These are phyloP conservation scores for Coemansia sp. DNA, from an alignment of 192 early-diverging fungal genomes.

Conservation along the genomic window DNA sequence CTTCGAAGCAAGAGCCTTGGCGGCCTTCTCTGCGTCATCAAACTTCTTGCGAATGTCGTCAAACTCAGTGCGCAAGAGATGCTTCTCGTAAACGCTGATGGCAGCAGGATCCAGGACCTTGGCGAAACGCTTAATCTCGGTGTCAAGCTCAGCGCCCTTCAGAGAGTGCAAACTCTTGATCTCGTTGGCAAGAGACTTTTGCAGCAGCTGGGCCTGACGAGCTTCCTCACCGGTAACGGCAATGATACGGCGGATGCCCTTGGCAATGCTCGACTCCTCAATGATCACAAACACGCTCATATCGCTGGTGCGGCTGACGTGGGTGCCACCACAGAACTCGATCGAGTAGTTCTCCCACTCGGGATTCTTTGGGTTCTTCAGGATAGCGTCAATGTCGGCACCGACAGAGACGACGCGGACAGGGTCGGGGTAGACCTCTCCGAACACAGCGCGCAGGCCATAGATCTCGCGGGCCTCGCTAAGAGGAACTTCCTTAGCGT, in stretches of 20 bases:
- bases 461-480: slow-evolving; percentile 76
- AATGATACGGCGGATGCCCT: slow-evolving; percentile 94
- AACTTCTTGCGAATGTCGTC: slow-evolving; percentile 76
- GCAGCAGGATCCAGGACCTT: slow-evolving; percentile 77
- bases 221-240: slow-evolving; percentile 95
- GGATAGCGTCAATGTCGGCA: slow-evolving; percentile 79
- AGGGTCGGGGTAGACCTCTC: slow-evolving; percentile 96
- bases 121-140: slow-evolving; percentile 70
- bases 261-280: slow-evolving; percentile 91
- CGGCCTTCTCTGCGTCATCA: slow-evolving; percentile 84
- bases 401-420: slow-evolving; percentile 96
- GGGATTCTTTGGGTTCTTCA: slow-evolving; percentile 71
- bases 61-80: slow-evolving; percentile 68
- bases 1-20: slow-evolving; percentile 82
- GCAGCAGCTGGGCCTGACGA: slow-evolving; percentile 61
- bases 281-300: slow-evolving; percentile 83
- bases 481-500: slow-evolving; percentile 82
- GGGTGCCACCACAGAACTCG: slow-evolving; percentile 98
- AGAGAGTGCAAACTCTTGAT: slow-evolving; percentile 61
- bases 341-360: slow-evolving; percentile 83
- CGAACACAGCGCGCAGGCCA: slow-evolving; percentile 96
- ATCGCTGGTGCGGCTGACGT: slow-evolving; percentile 84
- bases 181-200: slow-evolving; percentile 66
- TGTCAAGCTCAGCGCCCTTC: slow-evolving; percentile 63
- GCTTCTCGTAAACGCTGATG: slow-evolving; percentile 79